These are phyloP conservation scores for Cladosporium oxysporum DNA, from an alignment of 2,329 filamentous ascomycete genomes.

Conservation along the genomic window DNA sequence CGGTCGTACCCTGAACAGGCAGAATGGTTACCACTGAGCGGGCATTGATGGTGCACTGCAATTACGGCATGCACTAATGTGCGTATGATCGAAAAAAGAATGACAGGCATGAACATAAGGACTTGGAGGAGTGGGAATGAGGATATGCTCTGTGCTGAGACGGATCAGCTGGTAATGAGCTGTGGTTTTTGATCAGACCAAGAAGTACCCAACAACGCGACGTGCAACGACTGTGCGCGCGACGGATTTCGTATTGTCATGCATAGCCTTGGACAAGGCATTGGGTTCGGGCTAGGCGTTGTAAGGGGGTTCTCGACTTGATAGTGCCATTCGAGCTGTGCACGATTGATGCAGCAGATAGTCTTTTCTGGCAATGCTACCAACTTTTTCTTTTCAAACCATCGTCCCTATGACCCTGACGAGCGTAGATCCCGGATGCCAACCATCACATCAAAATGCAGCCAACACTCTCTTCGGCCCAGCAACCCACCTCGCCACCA, in stretches of 20 bases:
- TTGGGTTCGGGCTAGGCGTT: slow-evolving; percentile 9
- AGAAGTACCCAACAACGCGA: neutral
- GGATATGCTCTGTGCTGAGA: neutral
- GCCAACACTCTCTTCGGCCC: neutral
- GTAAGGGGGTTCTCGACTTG: neutral
- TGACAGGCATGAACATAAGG: slow-evolving; percentile 13
- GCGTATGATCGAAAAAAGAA: slow-evolving; percentile 2
- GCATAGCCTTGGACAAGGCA: slow-evolving; percentile 14
- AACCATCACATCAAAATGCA: neutral
- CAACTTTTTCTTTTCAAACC: neutral
- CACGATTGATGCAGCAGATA: neutral
- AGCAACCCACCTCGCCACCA: neutral
- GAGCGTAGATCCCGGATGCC: too few relatives aligned
- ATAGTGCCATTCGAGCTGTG: neutral
- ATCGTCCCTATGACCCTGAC: neutral
- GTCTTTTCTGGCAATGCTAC: slow-evolving; percentile 1
- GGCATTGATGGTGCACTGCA: neutral
- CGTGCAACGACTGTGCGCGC: slow-evolving; percentile 1
- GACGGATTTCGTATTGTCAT: slow-evolving; percentile 7
- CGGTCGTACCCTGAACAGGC: slow-evolving; percentile 7
- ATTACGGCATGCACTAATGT: neutral
- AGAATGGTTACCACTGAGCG: slow-evolving; percentile 18
- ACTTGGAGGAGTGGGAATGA: neutral
- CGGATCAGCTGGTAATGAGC: neutral
- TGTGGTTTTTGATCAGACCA: neutral